A percentile compares a stretch with the other conserved stretches of the same genome.
Evolutionary conservation across 2,329 filamentous ascomycete species (phyloP).

Genomic region (Penicillium sclerotigenum): DNA sequence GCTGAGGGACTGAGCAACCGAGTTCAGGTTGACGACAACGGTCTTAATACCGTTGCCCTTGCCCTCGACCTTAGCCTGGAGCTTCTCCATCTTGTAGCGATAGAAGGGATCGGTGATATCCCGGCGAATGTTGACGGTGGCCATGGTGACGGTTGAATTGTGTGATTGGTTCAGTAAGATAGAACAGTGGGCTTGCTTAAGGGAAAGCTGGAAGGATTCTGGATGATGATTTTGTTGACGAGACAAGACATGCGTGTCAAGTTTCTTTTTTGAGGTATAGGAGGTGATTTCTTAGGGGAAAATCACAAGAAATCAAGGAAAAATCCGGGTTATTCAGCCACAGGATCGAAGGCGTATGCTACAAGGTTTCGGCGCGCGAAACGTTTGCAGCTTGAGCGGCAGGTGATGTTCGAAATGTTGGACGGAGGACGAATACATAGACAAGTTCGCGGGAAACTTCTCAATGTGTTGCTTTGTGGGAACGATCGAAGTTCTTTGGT

Average conservation of each 20-base stretch:
- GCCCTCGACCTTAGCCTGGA: conserved; percentile 99
- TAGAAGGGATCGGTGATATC: conserved; percentile 99
- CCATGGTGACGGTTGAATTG: conserved; percentile 66
- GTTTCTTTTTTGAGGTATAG: conserved; percentile 24
- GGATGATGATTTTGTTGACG: conserved; percentile 46
- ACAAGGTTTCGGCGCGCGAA: conserved; percentile 93
- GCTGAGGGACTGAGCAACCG: conserved; percentile 85
- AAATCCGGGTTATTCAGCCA: conserved; percentile 64
- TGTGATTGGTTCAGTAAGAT: conserved; percentile 29
- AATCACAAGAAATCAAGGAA: conserved; percentile 26
- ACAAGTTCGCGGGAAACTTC: conserved; percentile 54
- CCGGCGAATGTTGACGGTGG: conserved; percentile 96
- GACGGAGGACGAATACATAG: conserved; percentile 99
- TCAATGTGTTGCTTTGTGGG: conserved; percentile 38
- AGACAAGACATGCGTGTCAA: conserved; percentile 60
- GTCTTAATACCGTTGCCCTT: conserved; percentile 99
- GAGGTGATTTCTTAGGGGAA: conserved; percentile 37
- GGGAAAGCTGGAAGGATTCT: conserved; percentile 36
- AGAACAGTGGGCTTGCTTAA: conserved; percentile 28
- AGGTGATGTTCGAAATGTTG: conserved; percentile 91
- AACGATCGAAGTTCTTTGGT: conserved; percentile 32
- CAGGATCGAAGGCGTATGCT: conserved; percentile 84
- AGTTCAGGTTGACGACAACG: conserved; percentile 94
- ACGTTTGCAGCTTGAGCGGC: conserved; percentile 93
- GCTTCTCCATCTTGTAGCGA: conserved; percentile 99